A percentile compares a stretch with the other conserved stretches of the same genome.
Conservation (phyloP, 2,329 filamentous ascomycete genomes). For the Cryphonectria nitschkei region DNA sequence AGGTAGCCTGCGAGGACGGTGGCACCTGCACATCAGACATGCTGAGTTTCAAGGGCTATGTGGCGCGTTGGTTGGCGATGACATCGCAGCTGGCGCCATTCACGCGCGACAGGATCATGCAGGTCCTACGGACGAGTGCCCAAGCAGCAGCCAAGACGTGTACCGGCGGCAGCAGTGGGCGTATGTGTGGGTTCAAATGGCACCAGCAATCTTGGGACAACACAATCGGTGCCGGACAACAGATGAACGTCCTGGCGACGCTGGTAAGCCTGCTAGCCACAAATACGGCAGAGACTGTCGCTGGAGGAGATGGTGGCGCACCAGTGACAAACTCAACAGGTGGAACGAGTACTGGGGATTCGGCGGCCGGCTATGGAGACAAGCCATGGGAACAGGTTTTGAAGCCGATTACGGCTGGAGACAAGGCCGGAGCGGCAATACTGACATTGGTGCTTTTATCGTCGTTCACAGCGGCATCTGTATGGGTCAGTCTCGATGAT, state of each 20-base stretch:
- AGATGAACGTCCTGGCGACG: conserved; percentile 49
- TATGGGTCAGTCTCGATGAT: conserved; percentile 21
- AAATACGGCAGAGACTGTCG: background rate
- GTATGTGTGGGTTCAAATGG: conserved; percentile 55
- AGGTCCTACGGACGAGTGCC: conserved; percentile 51
- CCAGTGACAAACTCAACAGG: conserved; percentile 53
- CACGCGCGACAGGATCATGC: conserved; percentile 47
- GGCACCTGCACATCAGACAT: conserved; percentile 61
- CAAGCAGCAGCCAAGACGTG: conserved; percentile 54
- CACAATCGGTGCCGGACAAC: conserved; percentile 51
- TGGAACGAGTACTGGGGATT: conserved; percentile 51
- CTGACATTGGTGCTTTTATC: conserved; percentile 40
- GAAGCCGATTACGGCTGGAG: conserved; percentile 48
- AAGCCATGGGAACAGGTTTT: conserved; percentile 35
- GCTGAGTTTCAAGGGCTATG: conserved; percentile 60
- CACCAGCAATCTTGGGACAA: conserved; percentile 43
- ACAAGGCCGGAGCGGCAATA: conserved; percentile 53
- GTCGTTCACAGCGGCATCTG: conserved; percentile 19
- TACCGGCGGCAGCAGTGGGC: conserved; percentile 47
- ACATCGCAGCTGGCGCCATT: conserved; percentile 55
- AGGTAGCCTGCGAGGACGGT: conserved; percentile 58
- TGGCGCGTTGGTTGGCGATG: conserved; percentile 56
- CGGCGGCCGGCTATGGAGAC: conserved; percentile 42
- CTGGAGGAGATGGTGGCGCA: conserved; percentile 14
- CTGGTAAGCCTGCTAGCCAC: conserved; percentile 45